Base-by-base conservation (phyloP, 225 moss, liverwort and hornwort genomes). In the Pleurozium schreberi region DNA sequence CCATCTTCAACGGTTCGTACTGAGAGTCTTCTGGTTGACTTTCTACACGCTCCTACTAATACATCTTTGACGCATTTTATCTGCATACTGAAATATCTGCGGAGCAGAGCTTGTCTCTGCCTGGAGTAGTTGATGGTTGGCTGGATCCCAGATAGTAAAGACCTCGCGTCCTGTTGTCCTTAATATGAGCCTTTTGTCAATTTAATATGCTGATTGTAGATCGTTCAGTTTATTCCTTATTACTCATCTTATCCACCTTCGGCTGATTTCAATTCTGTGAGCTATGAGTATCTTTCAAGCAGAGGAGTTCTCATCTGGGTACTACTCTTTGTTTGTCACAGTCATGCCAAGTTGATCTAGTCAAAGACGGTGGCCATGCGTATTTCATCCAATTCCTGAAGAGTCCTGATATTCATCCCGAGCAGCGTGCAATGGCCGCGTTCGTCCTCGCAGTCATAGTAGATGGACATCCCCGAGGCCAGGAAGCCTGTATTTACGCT, bases 341-440 rank as follows among this genome's bases (percentile, higher is more conserved):
- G 98, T 96, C 97, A 87, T 98, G 98, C 89, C 98, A 98, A 95
- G 95, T 98, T 87, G 98, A 98, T 91, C 92, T 98, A 31, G 97
- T 98, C n/a, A 98, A 98, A 89, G 98, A 98, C 86, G 93, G 92
- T 86, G 98, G 98, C 30, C 98, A 98, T 89, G 90, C 92, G 42
- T 98, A 98, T 93, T 98, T 98, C 91, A 96, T 98, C 88, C 96
- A 97, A 88, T 98, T 97, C 80, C 91, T 98, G 33, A 95, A 94
- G 79, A 98, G 93, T 80, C 93, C 94, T 34, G 98, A 97, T 55
- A 93, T 96, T 45, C 92, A 91, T 90, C 91, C 96, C 27, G 98
- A 98, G 94, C 98, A 97, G 94, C 95, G 97, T 68, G 96, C 98
- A 5, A 98, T 98, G 98, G 96, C 98, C 82, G 98, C 97, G 63